Percentiles rank a stretch among this genome's conserved stretches.
These are phyloP conservation scores for Ogataea salicorniae DNA, from an alignment of 805 yeast genomes.

Conservation along the genomic window DNA sequence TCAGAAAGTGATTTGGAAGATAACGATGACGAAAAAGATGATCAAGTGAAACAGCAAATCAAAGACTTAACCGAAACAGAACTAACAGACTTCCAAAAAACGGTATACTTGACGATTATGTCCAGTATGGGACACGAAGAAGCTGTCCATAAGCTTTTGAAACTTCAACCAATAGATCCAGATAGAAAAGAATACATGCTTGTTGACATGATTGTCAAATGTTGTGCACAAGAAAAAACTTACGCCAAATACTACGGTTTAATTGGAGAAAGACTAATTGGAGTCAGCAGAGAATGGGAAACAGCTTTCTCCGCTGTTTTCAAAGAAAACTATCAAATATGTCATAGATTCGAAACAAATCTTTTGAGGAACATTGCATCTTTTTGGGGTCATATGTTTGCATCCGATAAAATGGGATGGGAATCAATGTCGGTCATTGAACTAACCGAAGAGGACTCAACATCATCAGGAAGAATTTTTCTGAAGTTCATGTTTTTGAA, in stretches of 20 bases:
- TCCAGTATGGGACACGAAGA: conserved; percentile 90
- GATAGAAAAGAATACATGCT: conserved; percentile 45
- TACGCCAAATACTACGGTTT: conserved; percentile 83
- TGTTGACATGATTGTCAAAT: conserved; percentile 68
- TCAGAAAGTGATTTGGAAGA: conserved; percentile 8
- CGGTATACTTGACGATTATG: conserved; percentile 76
- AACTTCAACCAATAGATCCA: conserved; percentile 37
- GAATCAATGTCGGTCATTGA: conserved; percentile 48
- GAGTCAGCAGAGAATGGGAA: conserved; percentile 52
- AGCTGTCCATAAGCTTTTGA: conserved; percentile 79
- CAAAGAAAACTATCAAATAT: conserved; percentile 45
- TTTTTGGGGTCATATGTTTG: conserved; percentile 80
- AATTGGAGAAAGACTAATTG: conserved; percentile 61
- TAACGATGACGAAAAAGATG: conserved; percentile 16
- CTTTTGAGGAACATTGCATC: conserved; percentile 75
- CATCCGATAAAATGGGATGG: conserved; percentile 66
- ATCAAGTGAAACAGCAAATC: conserved; percentile 30
- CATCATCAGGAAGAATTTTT: conserved; percentile 76
- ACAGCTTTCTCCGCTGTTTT: conserved; percentile 49
- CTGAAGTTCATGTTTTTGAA: conserved; percentile 78
- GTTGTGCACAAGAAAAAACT: conserved; percentile 81
- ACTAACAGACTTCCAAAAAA: conserved; percentile 61
- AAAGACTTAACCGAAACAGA: conserved; percentile 68
- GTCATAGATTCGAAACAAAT: conserved; percentile 67
- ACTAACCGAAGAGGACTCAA: conserved; percentile 67